phyloP scores from a whole-genome alignment of 208 protist genomes.

The Porcisia deanei region DNA sequence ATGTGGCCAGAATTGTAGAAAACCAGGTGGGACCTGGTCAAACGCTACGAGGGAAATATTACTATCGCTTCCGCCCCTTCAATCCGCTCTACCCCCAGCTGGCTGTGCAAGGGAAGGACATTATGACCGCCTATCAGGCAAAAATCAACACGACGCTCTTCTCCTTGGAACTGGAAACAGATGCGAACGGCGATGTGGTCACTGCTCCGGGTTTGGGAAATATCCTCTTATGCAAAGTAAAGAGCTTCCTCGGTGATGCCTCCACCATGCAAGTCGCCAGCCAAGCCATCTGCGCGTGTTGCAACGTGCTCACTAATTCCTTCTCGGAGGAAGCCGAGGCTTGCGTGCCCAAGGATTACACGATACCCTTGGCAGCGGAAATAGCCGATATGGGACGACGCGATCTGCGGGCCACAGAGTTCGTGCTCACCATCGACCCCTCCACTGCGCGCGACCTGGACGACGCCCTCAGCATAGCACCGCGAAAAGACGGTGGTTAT shows the following conservation, averaged over 20 bases:
- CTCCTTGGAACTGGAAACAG: slow-evolving; percentile 36
- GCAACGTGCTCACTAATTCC: slow-evolving; percentile 36
- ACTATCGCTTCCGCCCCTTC: slow-evolving; percentile 70
- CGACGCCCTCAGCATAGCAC: slow-evolving; percentile 83
- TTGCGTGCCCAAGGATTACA: slow-evolving; percentile 51
- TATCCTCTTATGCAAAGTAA: slow-evolving; percentile 33
- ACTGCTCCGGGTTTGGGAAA: slow-evolving; percentile 19
- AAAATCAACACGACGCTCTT: slow-evolving; percentile 47
- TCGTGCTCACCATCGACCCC: slow-evolving; percentile 89
- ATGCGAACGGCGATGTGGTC: slow-evolving; percentile 11
- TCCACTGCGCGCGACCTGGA: slow-evolving; percentile 87
- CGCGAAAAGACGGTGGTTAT: slow-evolving; percentile 37
- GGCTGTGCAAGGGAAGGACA: slow-evolving; percentile 60
- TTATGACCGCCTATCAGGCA: slow-evolving; percentile 39
- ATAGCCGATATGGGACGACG: slow-evolving; percentile 50
- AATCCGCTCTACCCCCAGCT: slow-evolving; percentile 64
- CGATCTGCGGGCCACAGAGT: slow-evolving; percentile 78
- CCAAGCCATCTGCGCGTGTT: slow-evolving; percentile 50
- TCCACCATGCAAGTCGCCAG: slow-evolving; percentile 46
- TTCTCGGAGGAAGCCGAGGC: slow-evolving; percentile 75
- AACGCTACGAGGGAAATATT: slow-evolving; percentile 38
- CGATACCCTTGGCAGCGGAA: slow-evolving; percentile 44
- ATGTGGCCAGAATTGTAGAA: slow-evolving; percentile 45
- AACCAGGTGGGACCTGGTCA: slow-evolving; percentile 38
- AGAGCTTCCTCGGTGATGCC: slow-evolving; percentile 38